Percentiles rank a stretch among this genome's conserved stretches.
These are phyloP conservation scores for Penicillium egyptiacum DNA, from an alignment of 495 filamentous ascomycete genomes.

Conservation along the genomic window DNA sequence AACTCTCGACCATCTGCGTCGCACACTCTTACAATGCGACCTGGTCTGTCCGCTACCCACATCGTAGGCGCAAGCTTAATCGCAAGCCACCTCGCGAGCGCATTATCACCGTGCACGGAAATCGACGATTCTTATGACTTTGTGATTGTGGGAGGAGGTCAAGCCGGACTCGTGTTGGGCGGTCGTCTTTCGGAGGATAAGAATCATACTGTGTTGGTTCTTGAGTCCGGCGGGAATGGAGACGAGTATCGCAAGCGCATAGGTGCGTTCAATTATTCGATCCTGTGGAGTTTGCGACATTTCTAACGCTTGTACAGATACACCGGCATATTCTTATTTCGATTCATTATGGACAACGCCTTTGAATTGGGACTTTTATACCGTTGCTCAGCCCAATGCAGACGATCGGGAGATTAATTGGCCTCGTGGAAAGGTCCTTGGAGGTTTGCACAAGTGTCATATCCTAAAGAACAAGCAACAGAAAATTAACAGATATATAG, in stretches of 20 bases:
- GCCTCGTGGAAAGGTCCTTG: constrained; percentile 41
- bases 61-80: constrained; percentile 1
- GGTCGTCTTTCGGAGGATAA: constrained; percentile 26
- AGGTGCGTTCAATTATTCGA: constrained; percentile 19
- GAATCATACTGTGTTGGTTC: constrained; percentile 41
- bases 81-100: constrained; percentile 2
- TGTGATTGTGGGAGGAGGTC: constrained; percentile 48
- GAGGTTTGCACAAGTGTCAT: constrained; percentile 26
- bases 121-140: constrained; percentile 45
- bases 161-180: constrained; percentile 37
- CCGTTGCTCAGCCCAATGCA: constrained; percentile 34
- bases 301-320: constrained; percentile 22
- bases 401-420: constrained; percentile 34
- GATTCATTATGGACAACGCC: constrained; percentile 39
- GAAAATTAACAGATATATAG: constrained; percentile 17
- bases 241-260: constrained; percentile 37
- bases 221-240: constrained; percentile 43
- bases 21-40: background rate
- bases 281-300: background rate
- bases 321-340: constrained; percentile 36
- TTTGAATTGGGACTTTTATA: constrained; percentile 39
- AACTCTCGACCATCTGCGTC: background rate
- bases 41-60: background rate
- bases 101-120: constrained; percentile 30
- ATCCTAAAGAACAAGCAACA: too few species aligned